These are phyloP conservation scores for Mycena haematopus DNA, from an alignment of 768 basidiomycete genomes.

Conservation along the genomic window DNA sequence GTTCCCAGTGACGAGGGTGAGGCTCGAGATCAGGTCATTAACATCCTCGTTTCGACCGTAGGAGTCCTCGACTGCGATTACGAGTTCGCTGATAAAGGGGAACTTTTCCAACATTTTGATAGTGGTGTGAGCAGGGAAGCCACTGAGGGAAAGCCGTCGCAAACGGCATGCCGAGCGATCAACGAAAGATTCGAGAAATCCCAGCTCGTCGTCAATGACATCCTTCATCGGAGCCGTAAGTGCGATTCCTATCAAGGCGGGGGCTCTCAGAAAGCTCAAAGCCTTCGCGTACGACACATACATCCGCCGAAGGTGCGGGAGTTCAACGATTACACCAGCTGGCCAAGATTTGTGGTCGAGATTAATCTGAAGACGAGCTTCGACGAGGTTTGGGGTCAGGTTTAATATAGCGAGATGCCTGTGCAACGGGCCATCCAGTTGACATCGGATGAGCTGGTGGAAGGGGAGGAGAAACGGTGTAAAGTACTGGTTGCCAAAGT, in stretches of 20 bases:
- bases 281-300: background rate
- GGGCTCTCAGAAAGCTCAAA: background rate
- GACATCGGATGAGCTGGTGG: constrained; percentile 6
- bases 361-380: background rate
- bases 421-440: background rate
- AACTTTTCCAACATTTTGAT: background rate
- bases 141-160: background rate
- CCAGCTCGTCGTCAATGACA: background rate
- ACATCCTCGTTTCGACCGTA: background rate
- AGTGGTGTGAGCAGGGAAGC: background rate
- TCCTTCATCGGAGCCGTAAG: too few relatives aligned
- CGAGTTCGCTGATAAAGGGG: background rate
- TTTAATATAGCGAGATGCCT: background rate
- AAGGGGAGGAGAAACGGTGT: background rate
- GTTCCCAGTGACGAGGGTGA: too few relatives aligned
- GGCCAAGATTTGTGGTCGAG: background rate
- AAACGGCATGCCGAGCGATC: background rate
- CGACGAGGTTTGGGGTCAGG: background rate
- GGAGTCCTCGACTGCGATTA: background rate
- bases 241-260: background rate
- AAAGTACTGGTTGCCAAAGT: background rate
- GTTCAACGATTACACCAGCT: background rate
- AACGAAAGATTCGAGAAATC: background rate
- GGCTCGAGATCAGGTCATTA: too few relatives aligned
- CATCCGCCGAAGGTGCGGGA: background rate